A percentile compares a stretch with the other conserved stretches of the same genome.
Evolutionary conservation across 1,284 basidiomycete genomes (phyloP).

Genomic region (Heterobasidion parviporum): DNA sequence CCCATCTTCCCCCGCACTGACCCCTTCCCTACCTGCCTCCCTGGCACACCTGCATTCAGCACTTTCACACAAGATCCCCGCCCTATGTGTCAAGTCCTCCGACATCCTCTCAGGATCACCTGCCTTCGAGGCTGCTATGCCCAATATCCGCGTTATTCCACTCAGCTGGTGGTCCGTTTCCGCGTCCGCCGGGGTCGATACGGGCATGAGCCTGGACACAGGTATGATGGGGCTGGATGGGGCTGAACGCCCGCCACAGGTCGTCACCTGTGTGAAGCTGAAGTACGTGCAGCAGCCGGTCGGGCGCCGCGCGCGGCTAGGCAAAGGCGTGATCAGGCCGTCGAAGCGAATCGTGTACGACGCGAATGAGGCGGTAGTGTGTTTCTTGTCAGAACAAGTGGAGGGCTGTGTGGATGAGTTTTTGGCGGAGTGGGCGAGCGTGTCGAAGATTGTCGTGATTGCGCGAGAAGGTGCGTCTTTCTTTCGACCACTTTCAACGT

Average conservation of each 20-base stretch:
- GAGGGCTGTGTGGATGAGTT: constrained; percentile 85
- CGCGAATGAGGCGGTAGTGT: constrained; percentile 75
- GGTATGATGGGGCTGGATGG: background rate
- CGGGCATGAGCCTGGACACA: background rate
- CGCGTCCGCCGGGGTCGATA: background rate
- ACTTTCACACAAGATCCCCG: constrained; percentile 67
- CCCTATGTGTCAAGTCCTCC: constrained; percentile 73
- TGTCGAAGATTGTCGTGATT: constrained; percentile 88
- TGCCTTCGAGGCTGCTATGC: constrained; percentile 84
- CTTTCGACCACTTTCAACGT: background rate
- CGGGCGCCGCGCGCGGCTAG: constrained; percentile 55
- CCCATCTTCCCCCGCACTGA: constrained; percentile 24
- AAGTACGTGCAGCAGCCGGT: constrained; percentile 83
- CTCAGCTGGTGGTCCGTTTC: constrained; percentile 78
- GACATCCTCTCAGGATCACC: constrained; percentile 76
- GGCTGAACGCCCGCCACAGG: constrained; percentile 28
- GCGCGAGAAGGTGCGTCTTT: constrained; percentile 64
- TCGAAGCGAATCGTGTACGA: constrained; percentile 85
- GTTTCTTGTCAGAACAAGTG: constrained; percentile 79
- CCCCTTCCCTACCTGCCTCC: constrained; percentile 26
- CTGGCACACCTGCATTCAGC: constrained; percentile 56
- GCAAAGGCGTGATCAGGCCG: constrained; percentile 60
- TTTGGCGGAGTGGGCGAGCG: constrained; percentile 82
- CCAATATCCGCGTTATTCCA: constrained; percentile 82
- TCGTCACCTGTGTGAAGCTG: constrained; percentile 80